phyloP scores from a whole-genome alignment of 495 filamentous ascomycete genomes.

The Penicillium bovifimosum region DNA sequence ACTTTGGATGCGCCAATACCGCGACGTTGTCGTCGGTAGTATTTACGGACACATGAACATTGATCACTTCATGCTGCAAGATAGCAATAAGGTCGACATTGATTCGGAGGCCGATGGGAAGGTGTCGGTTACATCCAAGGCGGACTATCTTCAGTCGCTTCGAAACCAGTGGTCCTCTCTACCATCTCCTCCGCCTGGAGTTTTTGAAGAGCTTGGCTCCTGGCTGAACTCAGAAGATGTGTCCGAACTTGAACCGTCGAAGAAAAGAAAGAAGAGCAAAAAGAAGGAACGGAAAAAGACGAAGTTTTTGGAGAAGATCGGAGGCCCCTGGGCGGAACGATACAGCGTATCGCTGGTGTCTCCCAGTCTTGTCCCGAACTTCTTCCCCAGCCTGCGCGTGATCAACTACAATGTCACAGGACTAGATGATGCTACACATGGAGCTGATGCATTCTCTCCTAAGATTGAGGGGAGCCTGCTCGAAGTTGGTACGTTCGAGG shows the following conservation, averaged over 20 bases:
- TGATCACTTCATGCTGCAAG: slow-evolving; percentile 94
- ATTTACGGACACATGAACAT: slow-evolving; percentile 98
- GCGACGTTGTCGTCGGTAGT: slow-evolving; percentile 76
- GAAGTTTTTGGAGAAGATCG: slow-evolving; percentile 61
- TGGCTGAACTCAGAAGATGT: slow-evolving; percentile 2
- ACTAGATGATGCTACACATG: slow-evolving; percentile 50
- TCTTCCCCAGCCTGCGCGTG: slow-evolving; percentile 80
- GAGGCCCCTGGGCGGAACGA: slow-evolving; percentile 75
- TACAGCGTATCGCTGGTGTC: slow-evolving; percentile 74
- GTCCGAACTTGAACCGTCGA: slow-evolving; percentile 7
- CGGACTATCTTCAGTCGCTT: slow-evolving; percentile 75
- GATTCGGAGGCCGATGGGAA: slow-evolving; percentile 15
- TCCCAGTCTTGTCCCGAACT: slow-evolving; percentile 88
- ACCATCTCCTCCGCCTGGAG: slow-evolving; percentile 47
- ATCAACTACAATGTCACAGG: slow-evolving; percentile 92
- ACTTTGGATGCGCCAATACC: slow-evolving; percentile 80
- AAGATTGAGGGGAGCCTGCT: slow-evolving; percentile 12
- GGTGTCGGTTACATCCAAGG: slow-evolving; percentile 57
- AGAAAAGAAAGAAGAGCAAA: slow-evolving; percentile 38
- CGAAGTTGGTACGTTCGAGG: not conserved
- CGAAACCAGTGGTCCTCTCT: slow-evolving; percentile 71
- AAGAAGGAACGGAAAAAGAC: slow-evolving; percentile 45
- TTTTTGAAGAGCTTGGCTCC: slow-evolving; percentile 14
- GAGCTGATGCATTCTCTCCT: slow-evolving; percentile 11
- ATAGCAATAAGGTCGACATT: slow-evolving; percentile 67